Evolutionary conservation across 2,329 filamentous ascomycete species (phyloP), one percentile per base, ranked within the genome.

Genomic region (Eutypa lata): DNA sequence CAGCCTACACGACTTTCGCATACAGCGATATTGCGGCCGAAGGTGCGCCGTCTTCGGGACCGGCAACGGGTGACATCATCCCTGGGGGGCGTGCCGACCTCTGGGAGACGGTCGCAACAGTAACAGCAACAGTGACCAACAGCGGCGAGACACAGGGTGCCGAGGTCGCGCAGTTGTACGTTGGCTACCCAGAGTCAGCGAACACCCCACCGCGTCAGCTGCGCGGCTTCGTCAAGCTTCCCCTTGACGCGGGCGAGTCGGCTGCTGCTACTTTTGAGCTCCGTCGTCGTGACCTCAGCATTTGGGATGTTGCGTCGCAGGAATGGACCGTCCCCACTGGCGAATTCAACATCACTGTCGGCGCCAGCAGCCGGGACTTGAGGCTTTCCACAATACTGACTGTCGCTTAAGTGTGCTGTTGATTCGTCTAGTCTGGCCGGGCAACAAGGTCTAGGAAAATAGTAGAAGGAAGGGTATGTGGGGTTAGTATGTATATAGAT

Each of bases 1-100:
- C 54, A 79, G 86, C 84, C 14, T 90, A 89, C 71, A 89, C 88
- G 2, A 84, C 77, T 24, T 90, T 89, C 69, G 76, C 76, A 28
- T 86, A 84, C 65, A 76, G 79, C 16, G 71, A 75, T 53, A 72
- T 86, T 11, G 70, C 70, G 28, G 59, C 75, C 47, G 65, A 69
- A 5, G 71, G 72, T 3, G 65, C 65, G 8, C 70, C 68, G 7
- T 68, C 56, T 1, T 65, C 74, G 0, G 74, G 73, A 11, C 68
- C 75, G 0, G 74, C 76, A 0, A 67, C 68, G 0, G 74, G 75
- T 2, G 44, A 61, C 2, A 66, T 72, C 28, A 67, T 70, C 2
- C 68, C 76, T 0, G 78, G 78, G 24, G 78, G 78, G 1, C 69
- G 67, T 3, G 63, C 68, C 1, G 76, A 79, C 52, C 72, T 81